phyloP scores from a whole-genome alignment of 805 yeast species.

The Tetrapisispora fleetii region DNA sequence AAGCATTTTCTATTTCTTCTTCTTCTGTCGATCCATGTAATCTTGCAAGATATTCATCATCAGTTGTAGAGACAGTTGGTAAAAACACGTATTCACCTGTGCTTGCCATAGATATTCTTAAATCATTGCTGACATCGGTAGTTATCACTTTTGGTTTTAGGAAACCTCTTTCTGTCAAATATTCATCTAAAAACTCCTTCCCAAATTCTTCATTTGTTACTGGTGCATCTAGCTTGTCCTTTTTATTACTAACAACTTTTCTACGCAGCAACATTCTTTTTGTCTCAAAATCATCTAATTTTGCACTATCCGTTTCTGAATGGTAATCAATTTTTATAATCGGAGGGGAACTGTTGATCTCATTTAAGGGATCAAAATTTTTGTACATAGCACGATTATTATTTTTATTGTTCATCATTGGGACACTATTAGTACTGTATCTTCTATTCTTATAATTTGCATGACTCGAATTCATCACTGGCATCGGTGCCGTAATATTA shows the following conservation, averaged over 20 bases:
- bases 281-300: not conserved
- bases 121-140: conserved; percentile 8
- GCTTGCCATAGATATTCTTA: conserved; percentile 25
- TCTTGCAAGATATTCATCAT: conserved; percentile 27
- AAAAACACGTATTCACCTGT: conserved; percentile 30
- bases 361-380: not conserved
- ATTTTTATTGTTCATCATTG: not conserved
- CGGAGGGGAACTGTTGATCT: not conserved
- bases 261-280: not conserved
- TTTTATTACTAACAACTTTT: not conserved
- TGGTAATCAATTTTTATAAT: not conserved
- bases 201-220: not conserved
- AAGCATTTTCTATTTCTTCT: not conserved
- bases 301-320: not conserved
- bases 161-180: conserved; percentile 24
- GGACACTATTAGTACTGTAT: not conserved
- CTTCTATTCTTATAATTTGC: not conserved
- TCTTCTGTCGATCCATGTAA: conserved; percentile 13
- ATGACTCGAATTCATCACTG: not conserved
- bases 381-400: not conserved
- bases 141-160: conserved; percentile 14
- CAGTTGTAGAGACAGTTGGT: conserved; percentile 26
- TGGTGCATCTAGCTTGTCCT: not conserved
- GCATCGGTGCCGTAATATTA: not conserved
- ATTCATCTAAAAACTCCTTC: conserved; percentile 11